A percentile compares a stretch with the other conserved stretches of the same genome.
Conservation (phyloP, 306 rosid species). For the Senna siamea region DNA sequence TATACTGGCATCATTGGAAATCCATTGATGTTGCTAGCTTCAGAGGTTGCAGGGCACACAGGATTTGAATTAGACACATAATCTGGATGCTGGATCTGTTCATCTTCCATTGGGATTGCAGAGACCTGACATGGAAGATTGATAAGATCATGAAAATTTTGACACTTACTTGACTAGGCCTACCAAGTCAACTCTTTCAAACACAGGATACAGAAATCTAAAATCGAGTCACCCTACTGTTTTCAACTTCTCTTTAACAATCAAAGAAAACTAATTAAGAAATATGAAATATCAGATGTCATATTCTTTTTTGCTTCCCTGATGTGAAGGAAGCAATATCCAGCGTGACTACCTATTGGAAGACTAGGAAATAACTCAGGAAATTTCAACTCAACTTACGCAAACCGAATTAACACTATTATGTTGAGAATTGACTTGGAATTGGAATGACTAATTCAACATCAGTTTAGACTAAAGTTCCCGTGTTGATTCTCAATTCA, state of each 20-base stretch:
- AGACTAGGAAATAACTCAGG: conserved; percentile 5
- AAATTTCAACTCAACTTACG: conserved; percentile 19
- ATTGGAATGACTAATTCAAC: conserved; percentile 32
- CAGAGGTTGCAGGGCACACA: conserved; percentile 48
- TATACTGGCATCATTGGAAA: conserved; percentile 56
- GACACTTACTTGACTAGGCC: neutral
- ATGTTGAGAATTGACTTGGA: conserved; percentile 2
- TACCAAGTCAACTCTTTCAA: conserved; percentile 27
- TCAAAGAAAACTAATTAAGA: conserved; percentile 27
- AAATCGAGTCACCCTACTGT: conserved; percentile 10
- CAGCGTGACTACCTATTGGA: conserved; percentile 18
- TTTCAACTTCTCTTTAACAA: conserved; percentile 12
- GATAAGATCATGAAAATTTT: conserved; percentile 29
- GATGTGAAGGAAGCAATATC: neutral
- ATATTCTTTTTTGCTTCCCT: neutral
- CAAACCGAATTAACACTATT: neutral
- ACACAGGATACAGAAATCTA: conserved; percentile 11
- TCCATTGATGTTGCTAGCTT: conserved; percentile 52
- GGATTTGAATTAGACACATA: conserved; percentile 52
- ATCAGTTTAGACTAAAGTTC: conserved; percentile 1
- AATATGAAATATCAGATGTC: neutral
- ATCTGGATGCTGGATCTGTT: conserved; percentile 61
- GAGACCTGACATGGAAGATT: conserved; percentile 59
- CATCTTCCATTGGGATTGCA: conserved; percentile 75
- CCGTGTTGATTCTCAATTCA: neutral